phyloP scores from a whole-genome alignment of 805 yeast genomes.

The Lachancea cidri region DNA sequence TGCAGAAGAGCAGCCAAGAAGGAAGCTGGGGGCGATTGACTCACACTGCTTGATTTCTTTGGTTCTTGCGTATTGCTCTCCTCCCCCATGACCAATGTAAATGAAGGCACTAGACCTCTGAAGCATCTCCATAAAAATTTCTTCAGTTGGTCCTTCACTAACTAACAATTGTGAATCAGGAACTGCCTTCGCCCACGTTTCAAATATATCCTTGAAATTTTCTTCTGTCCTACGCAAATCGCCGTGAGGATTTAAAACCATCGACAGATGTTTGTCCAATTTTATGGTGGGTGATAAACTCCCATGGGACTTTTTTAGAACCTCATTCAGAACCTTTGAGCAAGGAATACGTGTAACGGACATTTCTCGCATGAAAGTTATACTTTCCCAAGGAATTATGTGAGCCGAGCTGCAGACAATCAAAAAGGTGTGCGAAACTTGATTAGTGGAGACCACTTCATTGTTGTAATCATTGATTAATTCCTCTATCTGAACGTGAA shows the following conservation, averaged over 20 bases:
- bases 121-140: slow-evolving; percentile 42
- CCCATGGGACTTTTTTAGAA: slow-evolving; percentile 26
- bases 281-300: slow-evolving; percentile 16
- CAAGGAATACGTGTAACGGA: slow-evolving; percentile 80
- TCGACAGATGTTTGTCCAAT: slow-evolving; percentile 40
- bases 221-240: slow-evolving; percentile 68
- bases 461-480: slow-evolving; percentile 34
- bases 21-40: slow-evolving; percentile 52
- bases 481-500: slow-evolving; percentile 48
- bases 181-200: slow-evolving; percentile 17
- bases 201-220: slow-evolving; percentile 45
- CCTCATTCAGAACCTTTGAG: slow-evolving; percentile 37
- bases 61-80: slow-evolving; percentile 72
- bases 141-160: slow-evolving; percentile 56
- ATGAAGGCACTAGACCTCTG: slow-evolving; percentile 47
- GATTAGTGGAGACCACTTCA: slow-evolving; percentile 3
- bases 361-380: slow-evolving; percentile 46
- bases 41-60: slow-evolving; percentile 43
- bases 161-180: slow-evolving; percentile 48
- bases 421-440: slow-evolving; percentile 54
- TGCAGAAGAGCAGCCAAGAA: slow-evolving; percentile 92
- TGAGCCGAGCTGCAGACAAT: slow-evolving; percentile 63
- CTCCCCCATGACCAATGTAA: slow-evolving; percentile 95
- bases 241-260: slow-evolving; percentile 75
- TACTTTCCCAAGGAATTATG: slow-evolving; percentile 87